Evolutionary conservation across 179 eudicot species (phyloP), one percentile per base, ranked within the genome.

Genomic region (Beta corolliflora): DNA sequence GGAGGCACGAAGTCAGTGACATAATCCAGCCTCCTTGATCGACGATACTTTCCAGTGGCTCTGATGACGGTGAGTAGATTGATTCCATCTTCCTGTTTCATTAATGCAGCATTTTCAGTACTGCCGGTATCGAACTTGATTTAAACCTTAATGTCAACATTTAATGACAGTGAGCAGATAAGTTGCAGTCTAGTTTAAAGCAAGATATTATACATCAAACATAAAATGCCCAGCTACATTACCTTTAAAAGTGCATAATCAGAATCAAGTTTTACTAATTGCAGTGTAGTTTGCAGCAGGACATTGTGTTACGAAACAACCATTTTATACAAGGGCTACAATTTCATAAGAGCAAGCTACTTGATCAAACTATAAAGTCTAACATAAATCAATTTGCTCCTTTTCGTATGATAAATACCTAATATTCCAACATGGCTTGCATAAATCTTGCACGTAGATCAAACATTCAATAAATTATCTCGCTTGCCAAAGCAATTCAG

Each of bases 51-150:
- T 58, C 71, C 70, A 23, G 92, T 89, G 53, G 81, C 93, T 88
- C 88, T 93, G 78, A 93, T 89, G 66, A 89, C 78, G 5, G 90
- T 82, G 70, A 93, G 84, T 60, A 93, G 86, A 84, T 89, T 86
- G 64, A 92, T 84, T 29, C 91, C 92, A 82, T 89, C 93, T 87
- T 92, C 98, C 98, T 93, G 92, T 88, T 86, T 21, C 77, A 85
- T 25, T 21, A 79, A 55, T 25, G 29, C 71, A 81, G 63, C 52
- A 67, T 44, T 53, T 59, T 81, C 74, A 56, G 76, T n/a, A 75
- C 12, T 50, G 56, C 55, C 82, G 18, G 21, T 11, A 23, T 72
- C 76, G 23, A 21, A 25, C 18, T 9, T 5, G 10, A 6, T 29
- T 72, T 75, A 58, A 50, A 29, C 4, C 18, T 9, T 56, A 11